Conservation (phyloP, 2,329 filamentous ascomycete genomes). For the Ilyonectria robusta region DNA sequence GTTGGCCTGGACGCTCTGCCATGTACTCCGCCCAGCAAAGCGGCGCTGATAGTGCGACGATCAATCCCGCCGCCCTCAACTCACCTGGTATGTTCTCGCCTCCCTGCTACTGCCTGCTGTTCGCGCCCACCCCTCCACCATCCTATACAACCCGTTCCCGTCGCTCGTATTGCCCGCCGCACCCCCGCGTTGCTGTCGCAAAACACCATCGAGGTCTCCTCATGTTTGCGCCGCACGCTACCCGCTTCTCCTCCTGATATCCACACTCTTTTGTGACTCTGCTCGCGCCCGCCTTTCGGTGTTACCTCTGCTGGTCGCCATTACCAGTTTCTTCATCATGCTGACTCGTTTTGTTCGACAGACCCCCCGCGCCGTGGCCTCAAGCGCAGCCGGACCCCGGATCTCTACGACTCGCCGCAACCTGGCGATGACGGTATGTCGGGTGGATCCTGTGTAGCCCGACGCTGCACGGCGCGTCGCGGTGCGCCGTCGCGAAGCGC, state of each 20-base stretch:
- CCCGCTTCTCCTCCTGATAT: constrained; percentile 20
- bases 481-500: constrained; percentile 42
- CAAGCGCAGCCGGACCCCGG: constrained; percentile 86
- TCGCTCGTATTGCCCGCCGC: constrained; percentile 19
- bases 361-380: constrained; percentile 75
- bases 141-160: constrained; percentile 27
- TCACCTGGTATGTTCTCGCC: constrained; percentile 75
- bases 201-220: constrained; percentile 10
- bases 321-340: constrained; percentile 33
- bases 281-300: constrained; percentile 26
- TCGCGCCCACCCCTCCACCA: constrained; percentile 33
- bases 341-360: constrained; percentile 49
- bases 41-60: constrained; percentile 88
- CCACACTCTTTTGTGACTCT: constrained; percentile 16
- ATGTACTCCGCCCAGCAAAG: constrained; percentile 68
- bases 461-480: constrained; percentile 53
- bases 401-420: constrained; percentile 67
- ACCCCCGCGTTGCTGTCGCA: constrained; percentile 21
- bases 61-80: constrained; percentile 91
- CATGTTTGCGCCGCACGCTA: constrained; percentile 32
- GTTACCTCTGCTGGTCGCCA: constrained; percentile 6
- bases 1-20: constrained; percentile 48
- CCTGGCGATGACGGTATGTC: constrained; percentile 82
- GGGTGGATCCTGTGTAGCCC: constrained; percentile 52
- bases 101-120: constrained; percentile 33